Evolutionary conservation across 2,329 filamentous ascomycete species (phyloP).

Genomic region (Aspergillus glaucus): DNA sequence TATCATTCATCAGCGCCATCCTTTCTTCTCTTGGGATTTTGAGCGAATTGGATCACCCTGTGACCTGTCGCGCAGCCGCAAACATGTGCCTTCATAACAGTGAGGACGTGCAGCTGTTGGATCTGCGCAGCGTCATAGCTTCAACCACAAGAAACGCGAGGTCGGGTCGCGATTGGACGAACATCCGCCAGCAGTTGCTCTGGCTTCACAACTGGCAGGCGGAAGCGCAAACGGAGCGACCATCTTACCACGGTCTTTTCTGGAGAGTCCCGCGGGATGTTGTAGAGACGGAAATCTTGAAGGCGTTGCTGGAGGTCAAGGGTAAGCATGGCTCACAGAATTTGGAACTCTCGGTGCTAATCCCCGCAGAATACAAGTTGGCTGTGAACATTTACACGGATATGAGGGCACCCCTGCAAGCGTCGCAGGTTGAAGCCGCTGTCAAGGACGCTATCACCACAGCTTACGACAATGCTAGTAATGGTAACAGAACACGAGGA

Average conservation of each 20-base stretch:
- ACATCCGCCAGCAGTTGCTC: conserved; percentile 46
- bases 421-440: conserved; percentile 45
- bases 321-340: conserved; percentile 22
- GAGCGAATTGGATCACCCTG: conserved; percentile 31
- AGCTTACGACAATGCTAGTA: conserved; percentile 59
- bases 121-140: conserved; percentile 50
- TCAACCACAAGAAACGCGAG: conserved; percentile 38
- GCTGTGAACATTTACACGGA: conserved; percentile 37
- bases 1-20: conserved; percentile 36
- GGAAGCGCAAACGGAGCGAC: conserved; percentile 17
- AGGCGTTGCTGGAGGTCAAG: conserved; percentile 46
- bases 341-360: conserved; percentile 8
- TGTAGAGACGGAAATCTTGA: conserved; percentile 53
- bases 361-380: conserved; percentile 32
- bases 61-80: conserved; percentile 32
- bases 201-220: conserved; percentile 58
- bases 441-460: conserved; percentile 49
- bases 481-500: conserved; percentile 57
- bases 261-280: conserved; percentile 45
- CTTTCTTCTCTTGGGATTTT: conserved; percentile 37
- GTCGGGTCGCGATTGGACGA: conserved; percentile 44
- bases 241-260: conserved; percentile 38
- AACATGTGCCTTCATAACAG: conserved; percentile 50
- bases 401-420: conserved; percentile 32
- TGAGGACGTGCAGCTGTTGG: conserved; percentile 46